Evolutionary conservation across 768 basidiomycete species (phyloP).

Genomic region (Naganishia vaughanmartiniae): DNA sequence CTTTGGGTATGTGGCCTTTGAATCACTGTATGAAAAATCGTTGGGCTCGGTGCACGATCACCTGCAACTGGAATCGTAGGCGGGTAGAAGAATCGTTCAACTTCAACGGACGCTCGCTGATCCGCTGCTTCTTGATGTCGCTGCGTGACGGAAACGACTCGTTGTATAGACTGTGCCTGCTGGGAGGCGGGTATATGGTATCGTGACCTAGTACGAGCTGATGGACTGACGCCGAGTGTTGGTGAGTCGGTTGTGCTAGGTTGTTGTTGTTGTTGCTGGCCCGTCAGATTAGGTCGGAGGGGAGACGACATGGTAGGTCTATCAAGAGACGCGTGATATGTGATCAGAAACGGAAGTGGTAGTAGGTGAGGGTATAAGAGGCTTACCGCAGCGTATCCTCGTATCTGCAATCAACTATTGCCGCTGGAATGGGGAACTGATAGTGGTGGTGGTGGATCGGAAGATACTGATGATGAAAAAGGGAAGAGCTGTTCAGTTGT

Average conservation of each 20-base stretch:
- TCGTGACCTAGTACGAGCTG: neutral
- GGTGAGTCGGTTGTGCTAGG: neutral
- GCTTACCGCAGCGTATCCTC: too few species aligned
- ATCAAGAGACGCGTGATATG: too few species aligned
- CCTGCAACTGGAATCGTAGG: neutral
- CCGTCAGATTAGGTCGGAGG: neutral
- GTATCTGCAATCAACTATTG: too few species aligned
- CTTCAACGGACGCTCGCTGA: neutral
- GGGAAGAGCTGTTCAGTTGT: neutral
- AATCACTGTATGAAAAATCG: neutral
- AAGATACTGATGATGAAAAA: too few species aligned
- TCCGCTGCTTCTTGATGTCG: neutral
- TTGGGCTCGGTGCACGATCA: neutral
- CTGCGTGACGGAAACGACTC: neutral
- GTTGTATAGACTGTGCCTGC: neutral
- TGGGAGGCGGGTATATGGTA: neutral
- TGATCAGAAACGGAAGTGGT: too few species aligned
- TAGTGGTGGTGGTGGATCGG: too few species aligned
- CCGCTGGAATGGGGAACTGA: too few species aligned
- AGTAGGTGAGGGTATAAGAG: too few species aligned
- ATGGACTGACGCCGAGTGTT: neutral
- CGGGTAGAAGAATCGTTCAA: neutral
- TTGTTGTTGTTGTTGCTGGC: neutral
- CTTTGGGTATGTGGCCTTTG: neutral
- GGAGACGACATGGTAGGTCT: neutral